Conservation (phyloP, 2,329 filamentous ascomycete species). For the Fusarium haematococcum region DNA sequence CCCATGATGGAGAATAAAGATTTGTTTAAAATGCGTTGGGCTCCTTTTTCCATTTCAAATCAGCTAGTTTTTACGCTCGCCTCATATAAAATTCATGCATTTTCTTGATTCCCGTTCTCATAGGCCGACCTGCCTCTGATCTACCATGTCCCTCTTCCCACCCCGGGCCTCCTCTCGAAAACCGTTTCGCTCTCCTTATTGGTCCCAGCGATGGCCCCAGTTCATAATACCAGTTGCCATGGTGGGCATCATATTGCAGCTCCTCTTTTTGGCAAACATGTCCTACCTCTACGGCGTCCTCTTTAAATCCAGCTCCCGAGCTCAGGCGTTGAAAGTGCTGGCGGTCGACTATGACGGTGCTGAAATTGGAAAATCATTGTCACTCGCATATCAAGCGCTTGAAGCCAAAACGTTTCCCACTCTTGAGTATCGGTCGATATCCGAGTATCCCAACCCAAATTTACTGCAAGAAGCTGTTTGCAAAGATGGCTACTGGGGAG, state of each 20-base stretch:
- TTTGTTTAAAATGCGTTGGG: not conserved
- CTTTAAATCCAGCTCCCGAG: not conserved
- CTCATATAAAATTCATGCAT: rapidly evolving
- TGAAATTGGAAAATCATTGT: not conserved
- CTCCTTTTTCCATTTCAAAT: not conserved
- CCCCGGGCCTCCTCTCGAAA: not conserved
- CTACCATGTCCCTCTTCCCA: not conserved
- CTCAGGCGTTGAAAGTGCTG: not conserved
- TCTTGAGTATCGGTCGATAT: not conserved
- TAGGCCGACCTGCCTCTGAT: not conserved
- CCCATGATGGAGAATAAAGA: not conserved
- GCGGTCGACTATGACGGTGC: not conserved
- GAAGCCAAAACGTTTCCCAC: not conserved
- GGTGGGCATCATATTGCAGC: not conserved
- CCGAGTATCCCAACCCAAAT: not conserved
- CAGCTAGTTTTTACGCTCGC: not conserved
- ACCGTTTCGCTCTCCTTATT: not conserved
- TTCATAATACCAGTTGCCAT: not conserved
- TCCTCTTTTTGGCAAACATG: not conserved
- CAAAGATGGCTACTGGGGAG: not conserved
- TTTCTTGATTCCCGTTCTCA: not conserved
- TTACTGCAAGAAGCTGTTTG: not conserved
- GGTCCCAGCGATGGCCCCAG: not conserved
- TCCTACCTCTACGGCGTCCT: not conserved
- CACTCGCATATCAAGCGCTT: not conserved